Evolutionary conservation across 495 filamentous ascomycete genomes (phyloP).

Genomic region (Usnea hakonensis): DNA sequence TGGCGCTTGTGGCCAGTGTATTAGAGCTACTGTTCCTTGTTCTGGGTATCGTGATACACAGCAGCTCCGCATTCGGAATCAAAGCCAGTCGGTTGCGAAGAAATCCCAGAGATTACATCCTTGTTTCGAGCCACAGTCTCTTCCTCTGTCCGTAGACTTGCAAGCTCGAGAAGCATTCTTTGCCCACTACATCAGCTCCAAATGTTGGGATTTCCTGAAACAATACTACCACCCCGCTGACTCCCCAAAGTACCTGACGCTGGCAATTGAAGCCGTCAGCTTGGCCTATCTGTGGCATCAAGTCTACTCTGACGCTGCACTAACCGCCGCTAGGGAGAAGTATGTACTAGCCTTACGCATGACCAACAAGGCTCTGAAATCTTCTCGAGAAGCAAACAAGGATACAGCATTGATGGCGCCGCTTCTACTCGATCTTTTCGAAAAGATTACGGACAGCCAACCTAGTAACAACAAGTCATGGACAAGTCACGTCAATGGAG

Average conservation of each 20-base stretch:
- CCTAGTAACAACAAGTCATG: constrained; percentile 13
- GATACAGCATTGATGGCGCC: constrained; percentile 23
- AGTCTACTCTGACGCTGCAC: constrained; percentile 1
- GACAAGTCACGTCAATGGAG: constrained; percentile 28
- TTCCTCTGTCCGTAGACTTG: not conserved
- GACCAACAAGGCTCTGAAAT: constrained; percentile 14
- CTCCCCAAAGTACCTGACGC: constrained; percentile 11
- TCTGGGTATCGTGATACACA: constrained; percentile 10
- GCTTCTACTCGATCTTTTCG: constrained; percentile 27
- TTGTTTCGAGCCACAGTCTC: not conserved
- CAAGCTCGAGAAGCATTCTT: constrained; percentile 23
- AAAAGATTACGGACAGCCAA: constrained; percentile 23
- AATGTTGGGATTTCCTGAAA: constrained; percentile 17
- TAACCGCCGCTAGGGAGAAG: constrained; percentile 8
- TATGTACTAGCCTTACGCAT: constrained; percentile 19
- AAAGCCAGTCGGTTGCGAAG: not conserved
- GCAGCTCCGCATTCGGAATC: constrained; percentile 7
- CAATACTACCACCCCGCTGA: constrained; percentile 2
- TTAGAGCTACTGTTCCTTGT: constrained; percentile 24
- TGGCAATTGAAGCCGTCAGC: constrained; percentile 22
- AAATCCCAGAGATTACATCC: not conserved
- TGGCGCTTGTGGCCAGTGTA: constrained; percentile 18
- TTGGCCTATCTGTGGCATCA: constrained; percentile 20
- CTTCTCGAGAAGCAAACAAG: not conserved
- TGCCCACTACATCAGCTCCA: constrained; percentile 19